Evolutionary conservation across 1,139 yeast species (phyloP).

Genomic region (Blastobotrys illinoisensis): DNA sequence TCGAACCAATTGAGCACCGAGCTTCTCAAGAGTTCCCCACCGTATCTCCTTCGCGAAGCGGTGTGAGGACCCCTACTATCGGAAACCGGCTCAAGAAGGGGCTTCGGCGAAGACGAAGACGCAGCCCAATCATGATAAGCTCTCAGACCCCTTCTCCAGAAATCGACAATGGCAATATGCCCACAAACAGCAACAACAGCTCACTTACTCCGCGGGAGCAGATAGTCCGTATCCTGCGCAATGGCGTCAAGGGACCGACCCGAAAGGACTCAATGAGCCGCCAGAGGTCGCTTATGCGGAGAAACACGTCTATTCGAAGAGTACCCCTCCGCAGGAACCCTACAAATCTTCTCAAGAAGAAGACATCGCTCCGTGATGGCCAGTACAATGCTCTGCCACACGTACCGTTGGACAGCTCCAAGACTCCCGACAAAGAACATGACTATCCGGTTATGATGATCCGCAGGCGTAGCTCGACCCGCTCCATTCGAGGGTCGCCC

Average conservation of each 20-base stretch:
- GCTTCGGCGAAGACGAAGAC: background rate
- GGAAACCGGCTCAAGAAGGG: background rate
- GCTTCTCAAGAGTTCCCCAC: background rate
- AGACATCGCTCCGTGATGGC: background rate
- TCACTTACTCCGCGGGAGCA: background rate
- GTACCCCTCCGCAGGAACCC: background rate
- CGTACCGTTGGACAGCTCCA: background rate
- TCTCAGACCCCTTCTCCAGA: background rate
- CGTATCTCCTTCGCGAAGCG: background rate
- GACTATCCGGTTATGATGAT: constrained; percentile 21
- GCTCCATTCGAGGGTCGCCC: constrained; percentile 19
- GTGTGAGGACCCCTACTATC: background rate
- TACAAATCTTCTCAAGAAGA: background rate
- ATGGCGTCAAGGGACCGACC: background rate
- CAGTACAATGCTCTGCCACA: background rate
- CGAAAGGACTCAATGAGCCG: background rate
- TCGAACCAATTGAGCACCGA: background rate
- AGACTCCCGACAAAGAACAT: background rate
- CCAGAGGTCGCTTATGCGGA: background rate
- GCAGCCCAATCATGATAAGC: background rate
- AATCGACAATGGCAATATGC: background rate
- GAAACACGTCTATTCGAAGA: background rate
- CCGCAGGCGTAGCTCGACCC: constrained; percentile 19
- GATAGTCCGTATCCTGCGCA: background rate
- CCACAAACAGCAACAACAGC: background rate